Percentiles rank a stretch among this genome's conserved stretches.
Evolutionary conservation across 805 yeast species (phyloP).

Genomic region (Saturnispora besseyi): DNA sequence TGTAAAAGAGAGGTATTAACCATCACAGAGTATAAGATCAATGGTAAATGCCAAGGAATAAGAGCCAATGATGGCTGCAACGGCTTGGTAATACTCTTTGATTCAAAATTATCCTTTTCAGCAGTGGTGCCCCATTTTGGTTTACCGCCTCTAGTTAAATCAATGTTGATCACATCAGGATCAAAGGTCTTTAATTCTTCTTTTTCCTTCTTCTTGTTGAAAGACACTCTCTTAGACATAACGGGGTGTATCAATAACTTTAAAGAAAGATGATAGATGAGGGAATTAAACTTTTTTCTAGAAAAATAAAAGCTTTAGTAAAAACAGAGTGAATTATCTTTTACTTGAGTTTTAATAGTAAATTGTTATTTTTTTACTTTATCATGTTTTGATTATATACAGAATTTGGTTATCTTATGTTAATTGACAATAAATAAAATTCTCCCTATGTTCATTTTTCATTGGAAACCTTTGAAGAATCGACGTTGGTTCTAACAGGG

Average conservation of each 20-base stretch:
- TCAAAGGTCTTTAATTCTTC: slow-evolving; percentile 9
- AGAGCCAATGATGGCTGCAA: slow-evolving; percentile 13
- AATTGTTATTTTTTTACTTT: neutral
- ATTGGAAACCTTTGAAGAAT: slow-evolving; percentile 19
- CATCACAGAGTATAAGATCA: slow-evolving; percentile 23
- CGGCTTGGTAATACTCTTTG: neutral
- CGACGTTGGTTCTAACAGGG: slow-evolving; percentile 24
- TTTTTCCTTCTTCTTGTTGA: slow-evolving; percentile 9
- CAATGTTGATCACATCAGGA: slow-evolving; percentile 12
- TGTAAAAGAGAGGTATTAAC: slow-evolving; percentile 26
- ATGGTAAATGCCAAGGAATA: slow-evolving; percentile 27
- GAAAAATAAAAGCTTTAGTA: neutral
- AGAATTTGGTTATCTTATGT: neutral
- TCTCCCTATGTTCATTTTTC: neutral
- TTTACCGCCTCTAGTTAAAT: slow-evolving; percentile 13
- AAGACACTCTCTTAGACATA: slow-evolving; percentile 12
- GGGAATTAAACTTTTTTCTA: neutral
- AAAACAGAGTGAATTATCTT: neutral
- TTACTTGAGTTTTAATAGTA: neutral
- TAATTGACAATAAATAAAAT: neutral
- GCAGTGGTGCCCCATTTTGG: slow-evolving; percentile 1
- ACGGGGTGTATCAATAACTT: neutral
- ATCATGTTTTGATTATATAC: neutral
- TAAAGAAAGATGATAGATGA: neutral
- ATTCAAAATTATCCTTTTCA: neutral